These are phyloP conservation scores for Sporobolomyces phaffii DNA, from an alignment of 768 basidiomycete species.

Conservation along the genomic window DNA sequence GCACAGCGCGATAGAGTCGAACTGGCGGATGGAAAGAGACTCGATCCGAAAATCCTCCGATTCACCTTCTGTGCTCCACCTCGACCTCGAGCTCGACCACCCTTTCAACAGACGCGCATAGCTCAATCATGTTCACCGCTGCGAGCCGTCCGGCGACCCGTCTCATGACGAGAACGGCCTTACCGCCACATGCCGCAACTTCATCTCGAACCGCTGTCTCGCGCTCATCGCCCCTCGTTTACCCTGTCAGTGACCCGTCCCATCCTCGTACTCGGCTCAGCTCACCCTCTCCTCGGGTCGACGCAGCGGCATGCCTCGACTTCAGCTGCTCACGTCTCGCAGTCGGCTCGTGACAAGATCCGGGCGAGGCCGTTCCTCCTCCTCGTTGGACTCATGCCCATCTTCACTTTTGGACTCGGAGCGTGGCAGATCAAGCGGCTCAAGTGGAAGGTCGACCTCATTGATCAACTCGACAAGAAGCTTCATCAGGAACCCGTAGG, in stretches of 20 bases:
- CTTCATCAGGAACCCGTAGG: constrained; percentile 68
- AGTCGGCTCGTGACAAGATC: constrained; percentile 24
- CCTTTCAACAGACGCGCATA: too few species aligned
- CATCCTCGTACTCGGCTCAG: neutral
- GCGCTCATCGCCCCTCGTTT: neutral
- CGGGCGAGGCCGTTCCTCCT: constrained; percentile 32
- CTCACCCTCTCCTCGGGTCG: neutral
- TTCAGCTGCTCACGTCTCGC: constrained; percentile 7
- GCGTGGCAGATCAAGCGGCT: constrained; percentile 88
- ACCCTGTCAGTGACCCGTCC: neutral
- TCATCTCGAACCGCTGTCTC: neutral
- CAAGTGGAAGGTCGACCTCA: constrained; percentile 88
- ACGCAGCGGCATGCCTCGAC: constrained; percentile 23
- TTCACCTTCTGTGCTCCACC: too few species aligned
- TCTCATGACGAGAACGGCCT: neutral
- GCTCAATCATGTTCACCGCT: neutral
- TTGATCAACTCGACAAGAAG: constrained; percentile 89
- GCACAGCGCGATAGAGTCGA: too few species aligned
- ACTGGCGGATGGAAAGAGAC: too few species aligned
- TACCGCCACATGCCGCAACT: neutral
- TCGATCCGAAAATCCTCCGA: too few species aligned
- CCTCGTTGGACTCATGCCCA: constrained; percentile 51
- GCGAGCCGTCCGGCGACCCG: neutral
- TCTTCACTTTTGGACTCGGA: constrained; percentile 85
- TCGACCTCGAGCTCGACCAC: neutral